Evolutionary conservation across 129 eudicot genomes (phyloP).

Genomic region (Flaveria robusta): DNA sequence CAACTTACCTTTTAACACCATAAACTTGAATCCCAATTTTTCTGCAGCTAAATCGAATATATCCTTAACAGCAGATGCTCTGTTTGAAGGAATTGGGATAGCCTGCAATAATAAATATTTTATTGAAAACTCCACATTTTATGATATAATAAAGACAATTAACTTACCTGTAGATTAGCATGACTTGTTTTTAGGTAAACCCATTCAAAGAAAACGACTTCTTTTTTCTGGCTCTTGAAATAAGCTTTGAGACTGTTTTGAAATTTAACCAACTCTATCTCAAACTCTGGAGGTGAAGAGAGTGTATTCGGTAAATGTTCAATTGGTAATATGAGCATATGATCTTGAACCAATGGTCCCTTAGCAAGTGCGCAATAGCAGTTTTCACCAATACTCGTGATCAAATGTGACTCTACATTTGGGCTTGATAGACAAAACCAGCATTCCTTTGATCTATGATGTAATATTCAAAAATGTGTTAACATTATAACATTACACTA

Average conservation of each 20-base stretch:
- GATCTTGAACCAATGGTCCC: conserved; percentile 88
- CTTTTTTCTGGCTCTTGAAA: conserved; percentile 67
- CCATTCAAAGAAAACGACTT: conserved; percentile 88
- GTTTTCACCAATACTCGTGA: conserved; percentile 75
- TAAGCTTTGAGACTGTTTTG: conserved; percentile 72
- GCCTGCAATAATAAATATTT: conserved; percentile 45
- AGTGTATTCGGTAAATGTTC: conserved; percentile 86
- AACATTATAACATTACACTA: neutral
- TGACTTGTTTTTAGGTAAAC: conserved; percentile 70
- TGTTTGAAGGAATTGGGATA: conserved; percentile 75
- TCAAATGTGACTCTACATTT: conserved; percentile 86
- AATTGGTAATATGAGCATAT: conserved; percentile 79
- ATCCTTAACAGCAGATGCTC: conserved; percentile 65
- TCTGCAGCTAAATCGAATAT: conserved; percentile 91
- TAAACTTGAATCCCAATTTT: conserved; percentile 80
- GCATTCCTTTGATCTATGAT: conserved; percentile 82
- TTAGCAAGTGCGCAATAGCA: conserved; percentile 87
- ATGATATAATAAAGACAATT: neutral
- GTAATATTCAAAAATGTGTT: neutral
- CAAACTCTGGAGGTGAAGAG: conserved; percentile 67
- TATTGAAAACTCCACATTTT: neutral
- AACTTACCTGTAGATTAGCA: conserved; percentile 89
- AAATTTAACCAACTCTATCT: conserved; percentile 57
- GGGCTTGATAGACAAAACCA: conserved; percentile 99
- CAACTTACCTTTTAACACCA: conserved; percentile 53